These are phyloP conservation scores for Catharanthus roseus DNA, from an alignment of 257 asterid species.

Conservation along the genomic window DNA sequence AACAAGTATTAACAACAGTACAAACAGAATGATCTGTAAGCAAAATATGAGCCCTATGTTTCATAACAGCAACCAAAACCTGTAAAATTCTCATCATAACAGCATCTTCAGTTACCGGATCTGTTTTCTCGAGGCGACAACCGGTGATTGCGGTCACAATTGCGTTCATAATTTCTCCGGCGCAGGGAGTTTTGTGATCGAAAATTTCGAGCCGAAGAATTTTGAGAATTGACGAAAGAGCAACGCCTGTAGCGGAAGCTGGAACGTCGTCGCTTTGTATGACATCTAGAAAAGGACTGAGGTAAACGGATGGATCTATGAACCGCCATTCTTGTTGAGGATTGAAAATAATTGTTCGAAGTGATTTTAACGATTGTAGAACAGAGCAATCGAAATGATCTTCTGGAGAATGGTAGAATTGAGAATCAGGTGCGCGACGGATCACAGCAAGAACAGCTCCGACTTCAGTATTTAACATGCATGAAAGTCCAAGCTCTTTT, in stretches of 20 bases:
- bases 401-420: constrained; percentile 48
- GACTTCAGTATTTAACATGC: constrained; percentile 88
- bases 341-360: constrained; percentile 65
- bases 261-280: constrained; percentile 81
- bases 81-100: constrained; percentile 81
- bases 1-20: constrained; percentile 79
- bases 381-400: constrained; percentile 48
- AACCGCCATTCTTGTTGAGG: constrained; percentile 76
- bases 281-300: constrained; percentile 79
- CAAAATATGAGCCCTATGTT: constrained; percentile 53
- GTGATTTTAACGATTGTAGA: constrained; percentile 58
- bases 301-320: constrained; percentile 58
- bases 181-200: constrained; percentile 58
- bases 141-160: constrained; percentile 56
- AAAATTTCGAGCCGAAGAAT: constrained; percentile 64
- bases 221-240: constrained; percentile 73
- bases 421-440: constrained; percentile 56
- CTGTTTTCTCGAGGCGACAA: constrained; percentile 73
- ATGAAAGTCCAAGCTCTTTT: constrained; percentile 72
- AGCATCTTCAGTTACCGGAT: constrained; percentile 59
- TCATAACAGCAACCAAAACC: constrained; percentile 58
- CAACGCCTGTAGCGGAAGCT: constrained; percentile 63
- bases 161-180: constrained; percentile 47
- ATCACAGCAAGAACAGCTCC: constrained; percentile 83
- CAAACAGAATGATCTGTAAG: constrained; percentile 77